A percentile compares a stretch with the other conserved stretches of the same genome.
phyloP scores from a whole-genome alignment of 2,329 filamentous ascomycete species.

The Penicillium corylophilum region DNA sequence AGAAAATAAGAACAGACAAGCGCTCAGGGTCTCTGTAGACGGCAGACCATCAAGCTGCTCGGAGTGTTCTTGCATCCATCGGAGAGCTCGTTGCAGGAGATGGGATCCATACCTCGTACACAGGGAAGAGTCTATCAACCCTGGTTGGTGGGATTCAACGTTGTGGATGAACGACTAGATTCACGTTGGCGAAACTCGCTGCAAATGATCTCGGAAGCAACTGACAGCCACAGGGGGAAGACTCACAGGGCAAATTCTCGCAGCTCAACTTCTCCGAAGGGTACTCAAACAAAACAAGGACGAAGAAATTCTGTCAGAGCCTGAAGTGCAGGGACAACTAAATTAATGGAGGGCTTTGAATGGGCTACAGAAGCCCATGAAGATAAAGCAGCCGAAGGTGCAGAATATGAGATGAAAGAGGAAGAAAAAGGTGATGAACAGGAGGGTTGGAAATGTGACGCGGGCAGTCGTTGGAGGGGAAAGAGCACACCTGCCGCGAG shows the following conservation, averaged over 20 bases:
- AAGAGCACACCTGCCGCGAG: not conserved
- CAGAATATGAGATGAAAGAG: not conserved
- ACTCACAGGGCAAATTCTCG: not conserved
- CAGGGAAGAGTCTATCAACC: not conserved
- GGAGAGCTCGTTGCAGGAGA: not conserved
- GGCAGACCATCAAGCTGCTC: not conserved
- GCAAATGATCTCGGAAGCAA: not conserved
- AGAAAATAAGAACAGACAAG: not conserved
- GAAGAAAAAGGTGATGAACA: not conserved
- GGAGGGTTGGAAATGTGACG: not conserved
- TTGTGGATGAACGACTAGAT: not conserved
- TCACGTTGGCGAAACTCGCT: not conserved
- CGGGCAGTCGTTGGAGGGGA: not conserved
- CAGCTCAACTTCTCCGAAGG: not conserved
- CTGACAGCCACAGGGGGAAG: not conserved
- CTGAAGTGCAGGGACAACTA: too few relatives aligned
- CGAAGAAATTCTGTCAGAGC: not conserved
- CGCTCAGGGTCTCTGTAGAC: not conserved
- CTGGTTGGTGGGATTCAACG: not conserved
- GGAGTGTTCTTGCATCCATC: not conserved
- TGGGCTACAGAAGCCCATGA: not conserved
- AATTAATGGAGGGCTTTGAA: too few relatives aligned
- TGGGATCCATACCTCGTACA: not conserved
- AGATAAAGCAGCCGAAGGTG: not conserved
- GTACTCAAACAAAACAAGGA: not conserved